Evolutionary conservation across 2,329 filamentous ascomycete species (phyloP).

Genomic region (Pezicula radicicola): DNA sequence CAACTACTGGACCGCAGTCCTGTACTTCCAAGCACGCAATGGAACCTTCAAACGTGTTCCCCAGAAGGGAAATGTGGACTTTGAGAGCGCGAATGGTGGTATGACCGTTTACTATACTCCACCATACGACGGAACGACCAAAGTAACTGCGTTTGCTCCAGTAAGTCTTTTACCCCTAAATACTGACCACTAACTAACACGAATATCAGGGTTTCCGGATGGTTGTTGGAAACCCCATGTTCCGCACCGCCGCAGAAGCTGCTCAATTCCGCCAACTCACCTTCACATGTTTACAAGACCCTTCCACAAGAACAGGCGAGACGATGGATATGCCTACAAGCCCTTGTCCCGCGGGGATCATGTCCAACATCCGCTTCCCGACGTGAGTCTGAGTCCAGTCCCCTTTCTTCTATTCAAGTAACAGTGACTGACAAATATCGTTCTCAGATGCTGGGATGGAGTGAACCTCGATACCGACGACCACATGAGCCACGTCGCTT

Average conservation of each 20-base stretch:
- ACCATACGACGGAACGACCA: constrained; percentile 27
- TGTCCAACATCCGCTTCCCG: constrained; percentile 28
- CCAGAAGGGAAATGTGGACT: constrained; percentile 30
- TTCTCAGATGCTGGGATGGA: constrained; percentile 20
- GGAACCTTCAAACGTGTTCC: constrained; percentile 29
- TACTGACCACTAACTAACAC: neutral
- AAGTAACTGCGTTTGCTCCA: constrained; percentile 38
- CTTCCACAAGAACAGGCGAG: constrained; percentile 34
- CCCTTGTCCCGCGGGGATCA: constrained; percentile 28
- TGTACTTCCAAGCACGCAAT: constrained; percentile 28
- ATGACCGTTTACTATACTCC: constrained; percentile 35
- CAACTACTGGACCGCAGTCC: constrained; percentile 31
- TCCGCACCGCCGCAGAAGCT: constrained; percentile 31
- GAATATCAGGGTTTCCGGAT: constrained; percentile 37
- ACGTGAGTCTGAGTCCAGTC: constrained; percentile 3
- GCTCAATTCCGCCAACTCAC: constrained; percentile 39
- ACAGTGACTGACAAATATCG: neutral
- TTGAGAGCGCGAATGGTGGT: constrained; percentile 29
- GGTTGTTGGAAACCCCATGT: constrained; percentile 37
- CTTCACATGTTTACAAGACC: constrained; percentile 38
- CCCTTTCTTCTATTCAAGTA: neutral
- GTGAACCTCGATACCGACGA: constrained; percentile 18
- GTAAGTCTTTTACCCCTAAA: constrained; percentile 1
- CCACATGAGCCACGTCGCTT: constrained; percentile 16
- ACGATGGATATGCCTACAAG: constrained; percentile 33